Base-by-base conservation (phyloP, 306 rosid species). In the Sicyos baderoa region DNA sequence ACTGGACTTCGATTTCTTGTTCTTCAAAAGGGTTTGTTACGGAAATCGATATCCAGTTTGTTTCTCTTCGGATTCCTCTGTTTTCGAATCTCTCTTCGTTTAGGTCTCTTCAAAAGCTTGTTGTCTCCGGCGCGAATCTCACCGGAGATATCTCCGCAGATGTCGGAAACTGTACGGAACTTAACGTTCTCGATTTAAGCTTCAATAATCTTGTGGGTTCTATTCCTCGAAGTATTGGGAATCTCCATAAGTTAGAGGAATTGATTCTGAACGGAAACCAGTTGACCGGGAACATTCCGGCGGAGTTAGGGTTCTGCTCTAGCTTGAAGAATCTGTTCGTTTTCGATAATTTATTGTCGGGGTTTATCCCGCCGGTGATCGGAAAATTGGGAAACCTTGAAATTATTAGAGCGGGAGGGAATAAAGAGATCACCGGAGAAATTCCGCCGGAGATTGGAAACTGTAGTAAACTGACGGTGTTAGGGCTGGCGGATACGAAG, bases 401-500 rank as follows among this genome's bases (percentile, higher is more conserved):
- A 74, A 82, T 76, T 53, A 63, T 88, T 68, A 77, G 94, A 47
- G 96, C 86, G 1, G 96, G 97, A 32, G 97, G 97, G 15, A 91
- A 91, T 76, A 88, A 76, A 44, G 94, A 74, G 32, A 75, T 91
- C 17, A 78, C 49, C 3, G 97, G 96, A 66, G 77, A 78, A 61
- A 85, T 91, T 68, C 94, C 96, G 1, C 65, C 74, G 0, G 89
- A 75, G 58, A 72, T 91, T 23, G 94, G 94, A 6, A 85, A 84
- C 50, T 91, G 96, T 76, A 75, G 58, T 79, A 91, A 85, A 61
- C 70, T 91, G 73, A 72, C 77, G 47, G 72, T 85, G 19, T 70
- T 91, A 51, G 97, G 96, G 6, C 82, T 91, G 62, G 96, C 97
- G 50, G 96, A 86, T 50, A 86, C 97, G 11, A 84, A 72, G 69